A percentile compares a stretch with the other conserved stretches of the same genome.
These are phyloP conservation scores for Fusarium phyllophilum DNA, from an alignment of 2,329 filamentous ascomycete genomes.

Conservation along the genomic window DNA sequence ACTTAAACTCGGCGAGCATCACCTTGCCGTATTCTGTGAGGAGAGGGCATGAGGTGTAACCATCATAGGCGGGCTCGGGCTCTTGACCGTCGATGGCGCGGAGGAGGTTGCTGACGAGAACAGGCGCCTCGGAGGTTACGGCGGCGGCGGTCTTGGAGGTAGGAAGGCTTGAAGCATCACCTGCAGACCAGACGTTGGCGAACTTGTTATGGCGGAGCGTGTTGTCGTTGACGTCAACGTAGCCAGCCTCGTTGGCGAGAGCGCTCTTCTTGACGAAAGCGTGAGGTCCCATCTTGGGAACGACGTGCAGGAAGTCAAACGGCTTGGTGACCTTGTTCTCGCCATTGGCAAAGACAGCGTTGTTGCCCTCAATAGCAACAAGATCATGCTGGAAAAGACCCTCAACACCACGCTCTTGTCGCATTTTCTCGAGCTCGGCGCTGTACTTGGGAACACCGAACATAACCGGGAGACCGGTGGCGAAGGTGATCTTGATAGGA, in stretches of 20 bases:
- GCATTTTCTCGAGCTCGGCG: slow-evolving; percentile 62
- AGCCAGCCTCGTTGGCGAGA: slow-evolving; percentile 65
- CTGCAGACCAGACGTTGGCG: slow-evolving; percentile 67
- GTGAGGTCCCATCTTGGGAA: slow-evolving; percentile 69
- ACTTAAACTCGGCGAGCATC: slow-evolving; percentile 73
- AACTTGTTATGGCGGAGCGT: slow-evolving; percentile 65
- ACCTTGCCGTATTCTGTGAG: slow-evolving; percentile 69
- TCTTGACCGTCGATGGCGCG: slow-evolving; percentile 57
- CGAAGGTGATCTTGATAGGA: slow-evolving; percentile 63
- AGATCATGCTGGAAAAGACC: slow-evolving; percentile 69
- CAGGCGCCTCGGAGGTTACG: slow-evolving; percentile 61
- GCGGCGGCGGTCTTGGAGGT: slow-evolving; percentile 67
- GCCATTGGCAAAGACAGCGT: slow-evolving; percentile 60
- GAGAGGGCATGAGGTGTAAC: slow-evolving; percentile 66
- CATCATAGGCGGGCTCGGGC: slow-evolving; percentile 59
- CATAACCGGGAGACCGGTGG: slow-evolving; percentile 66
- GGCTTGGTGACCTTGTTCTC: slow-evolving; percentile 55
- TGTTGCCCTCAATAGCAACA: slow-evolving; percentile 62
- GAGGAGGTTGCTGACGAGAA: slow-evolving; percentile 61
- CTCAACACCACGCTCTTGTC: slow-evolving; percentile 65
- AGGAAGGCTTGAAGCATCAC: slow-evolving; percentile 68
- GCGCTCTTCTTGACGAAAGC: slow-evolving; percentile 63
- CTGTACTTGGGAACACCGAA: slow-evolving; percentile 71
- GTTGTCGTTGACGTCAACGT: slow-evolving; percentile 65
- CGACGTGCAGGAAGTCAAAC: slow-evolving; percentile 67